Evolutionary conservation across 192 early-diverging fungal species (phyloP).

Genomic region (Rhizoclosmatium sp.): DNA sequence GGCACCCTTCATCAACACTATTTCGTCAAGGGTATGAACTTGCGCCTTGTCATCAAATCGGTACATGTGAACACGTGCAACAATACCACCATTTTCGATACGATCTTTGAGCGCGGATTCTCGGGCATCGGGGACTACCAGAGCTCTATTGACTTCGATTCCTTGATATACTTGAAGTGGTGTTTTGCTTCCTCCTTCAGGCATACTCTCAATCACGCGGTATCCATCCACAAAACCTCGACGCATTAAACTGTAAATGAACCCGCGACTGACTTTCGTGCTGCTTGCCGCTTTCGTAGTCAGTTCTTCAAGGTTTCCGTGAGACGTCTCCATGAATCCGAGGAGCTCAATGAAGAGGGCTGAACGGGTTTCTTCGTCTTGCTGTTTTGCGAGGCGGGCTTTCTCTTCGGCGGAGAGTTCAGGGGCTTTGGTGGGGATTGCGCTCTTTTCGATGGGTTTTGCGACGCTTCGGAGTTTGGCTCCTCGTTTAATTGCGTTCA

Average conservation of each 20-base stretch:
- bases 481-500: conserved; percentile 17
- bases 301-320: conserved; percentile 56
- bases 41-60: conserved; percentile 55
- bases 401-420: conserved; percentile 38
- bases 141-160: conserved; percentile 49
- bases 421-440: conserved; percentile 6
- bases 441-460: conserved; percentile 6
- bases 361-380: conserved; percentile 41
- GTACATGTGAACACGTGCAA: conserved; percentile 55
- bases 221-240: conserved; percentile 49
- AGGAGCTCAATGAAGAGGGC: conserved; percentile 56
- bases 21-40: conserved; percentile 52
- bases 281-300: conserved; percentile 39
- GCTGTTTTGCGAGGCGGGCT: conserved; percentile 16
- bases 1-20: conserved; percentile 42
- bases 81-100: conserved; percentile 33
- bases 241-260: conserved; percentile 56
- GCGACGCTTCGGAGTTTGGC: conserved; percentile 42
- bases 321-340: conserved; percentile 58
- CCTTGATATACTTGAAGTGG: conserved; percentile 53
- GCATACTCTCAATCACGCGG: conserved; percentile 36
- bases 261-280: conserved; percentile 51
- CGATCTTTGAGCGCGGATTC: conserved; percentile 41
- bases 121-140: conserved; percentile 45
- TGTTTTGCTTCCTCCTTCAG: conserved; percentile 7